These are phyloP conservation scores for Alternaria ethzedia DNA, from an alignment of 2,329 filamentous ascomycete species.

Conservation along the genomic window DNA sequence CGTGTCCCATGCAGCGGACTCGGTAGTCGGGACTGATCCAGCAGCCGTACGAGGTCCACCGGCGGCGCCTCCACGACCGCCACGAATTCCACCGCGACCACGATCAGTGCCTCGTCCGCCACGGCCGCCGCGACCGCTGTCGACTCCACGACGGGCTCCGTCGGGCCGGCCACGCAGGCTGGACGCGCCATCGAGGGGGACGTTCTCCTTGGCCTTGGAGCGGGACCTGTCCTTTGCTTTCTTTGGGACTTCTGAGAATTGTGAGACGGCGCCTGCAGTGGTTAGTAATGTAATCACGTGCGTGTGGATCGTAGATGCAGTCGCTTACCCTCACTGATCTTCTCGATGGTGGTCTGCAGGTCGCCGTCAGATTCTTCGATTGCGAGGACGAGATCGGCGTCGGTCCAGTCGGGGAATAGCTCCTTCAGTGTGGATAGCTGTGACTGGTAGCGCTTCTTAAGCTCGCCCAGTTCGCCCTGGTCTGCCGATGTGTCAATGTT, in stretches of 20 bases:
- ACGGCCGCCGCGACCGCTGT: slow-evolving; percentile 51
- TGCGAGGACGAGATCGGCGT: slow-evolving; percentile 91
- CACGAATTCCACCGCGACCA: slow-evolving; percentile 59
- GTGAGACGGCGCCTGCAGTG: slow-evolving; percentile 72
- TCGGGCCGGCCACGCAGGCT: slow-evolving; percentile 32
- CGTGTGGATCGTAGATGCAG: slow-evolving; percentile 1
- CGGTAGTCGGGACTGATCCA: slow-evolving; percentile 73
- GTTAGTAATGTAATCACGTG: slow-evolving; percentile 8
- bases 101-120: slow-evolving; percentile 65
- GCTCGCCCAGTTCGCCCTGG: slow-evolving; percentile 86
- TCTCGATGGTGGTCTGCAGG: slow-evolving; percentile 74
- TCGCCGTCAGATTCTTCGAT: slow-evolving; percentile 85
- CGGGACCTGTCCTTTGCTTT: slow-evolving; percentile 76
- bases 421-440: slow-evolving; percentile 86
- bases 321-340: slow-evolving; percentile 77
- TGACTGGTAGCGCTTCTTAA: slow-evolving; percentile 86
- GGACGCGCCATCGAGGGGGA: slow-evolving; percentile 57
- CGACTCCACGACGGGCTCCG: slow-evolving; percentile 36
- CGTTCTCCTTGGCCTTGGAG: slow-evolving; percentile 72
- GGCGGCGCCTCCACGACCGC: slow-evolving; percentile 68
- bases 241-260: slow-evolving; percentile 79
- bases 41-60: slow-evolving; percentile 63
- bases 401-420: slow-evolving; percentile 94
- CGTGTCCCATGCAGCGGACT: slow-evolving; percentile 69
- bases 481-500: slow-evolving; percentile 72